Evolutionary conservation across 345 rosid genomes (phyloP).

Genomic region (Rhizophora mangle): DNA sequence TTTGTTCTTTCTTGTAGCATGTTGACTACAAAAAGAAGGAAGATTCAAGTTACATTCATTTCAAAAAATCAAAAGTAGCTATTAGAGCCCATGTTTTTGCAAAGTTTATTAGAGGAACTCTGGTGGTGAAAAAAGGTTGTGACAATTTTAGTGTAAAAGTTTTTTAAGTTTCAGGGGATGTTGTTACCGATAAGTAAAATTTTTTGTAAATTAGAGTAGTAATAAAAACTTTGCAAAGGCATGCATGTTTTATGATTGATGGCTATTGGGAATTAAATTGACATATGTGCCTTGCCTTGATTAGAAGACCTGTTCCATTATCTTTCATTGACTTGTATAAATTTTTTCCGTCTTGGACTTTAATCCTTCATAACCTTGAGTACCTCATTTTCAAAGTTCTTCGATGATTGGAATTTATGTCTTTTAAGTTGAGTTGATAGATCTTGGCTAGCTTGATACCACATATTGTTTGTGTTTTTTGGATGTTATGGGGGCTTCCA

Average conservation of each 20-base stretch:
- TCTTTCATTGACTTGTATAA: no score
- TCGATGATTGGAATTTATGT: no score
- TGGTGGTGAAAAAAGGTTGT: not conserved
- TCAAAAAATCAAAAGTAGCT: slow-evolving; percentile 4
- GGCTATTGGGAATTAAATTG: not conserved
- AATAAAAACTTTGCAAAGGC: not conserved
- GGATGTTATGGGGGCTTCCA: no score
- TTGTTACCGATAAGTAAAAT: not conserved
- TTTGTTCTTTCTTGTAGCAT: not conserved
- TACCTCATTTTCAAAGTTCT: no score
- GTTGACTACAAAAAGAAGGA: not conserved
- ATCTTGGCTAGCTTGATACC: no score
- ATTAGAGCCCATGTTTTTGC: slow-evolving; percentile 13
- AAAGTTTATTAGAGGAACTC: slow-evolving; percentile 1
- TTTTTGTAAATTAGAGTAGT: not conserved
- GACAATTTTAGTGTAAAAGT: no score
- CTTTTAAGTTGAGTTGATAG: no score
- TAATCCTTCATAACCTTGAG: no score
- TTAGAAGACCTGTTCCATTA: no score
- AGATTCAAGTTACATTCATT: slow-evolving; percentile 14
- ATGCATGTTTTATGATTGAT: not conserved
- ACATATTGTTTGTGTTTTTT: no score
- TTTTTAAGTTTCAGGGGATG: no score
- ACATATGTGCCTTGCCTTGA: not conserved
- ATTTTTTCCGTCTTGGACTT: no score